Conservation (phyloP, 2,329 filamentous ascomycete species). For the Trichoderma polysporum region DNA sequence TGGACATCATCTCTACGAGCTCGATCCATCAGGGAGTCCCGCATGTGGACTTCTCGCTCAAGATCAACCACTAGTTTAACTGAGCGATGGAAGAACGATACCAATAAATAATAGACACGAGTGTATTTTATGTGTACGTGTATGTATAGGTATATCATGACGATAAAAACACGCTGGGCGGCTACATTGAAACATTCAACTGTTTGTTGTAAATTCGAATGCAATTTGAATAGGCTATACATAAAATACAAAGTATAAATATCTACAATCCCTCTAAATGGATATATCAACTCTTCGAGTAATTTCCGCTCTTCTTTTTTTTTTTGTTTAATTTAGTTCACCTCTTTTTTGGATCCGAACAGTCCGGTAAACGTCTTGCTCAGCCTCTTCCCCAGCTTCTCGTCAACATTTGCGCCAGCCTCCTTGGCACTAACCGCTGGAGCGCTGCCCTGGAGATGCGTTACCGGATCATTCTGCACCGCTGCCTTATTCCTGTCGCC, state of each 20-base stretch:
- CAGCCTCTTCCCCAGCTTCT: conserved; percentile 9
- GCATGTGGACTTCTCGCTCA: conserved; percentile 94
- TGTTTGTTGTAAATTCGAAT: background rate
- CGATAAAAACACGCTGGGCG: background rate
- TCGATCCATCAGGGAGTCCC: conserved; percentile 94
- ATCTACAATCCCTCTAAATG: background rate
- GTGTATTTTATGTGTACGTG: conserved; percentile 10
- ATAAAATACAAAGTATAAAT: background rate
- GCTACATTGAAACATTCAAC: background rate
- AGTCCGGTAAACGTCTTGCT: background rate
- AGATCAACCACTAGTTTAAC: conserved; percentile 57
- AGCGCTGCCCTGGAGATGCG: conserved; percentile 35
- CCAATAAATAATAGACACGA: background rate
- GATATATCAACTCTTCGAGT: too few species aligned
- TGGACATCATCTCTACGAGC: conserved; percentile 95
- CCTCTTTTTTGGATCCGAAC: conserved; percentile 7
- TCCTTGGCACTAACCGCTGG: conserved; percentile 24
- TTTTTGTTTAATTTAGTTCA: background rate
- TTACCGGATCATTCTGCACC: conserved; percentile 33
- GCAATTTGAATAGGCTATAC: conserved; percentile 2
- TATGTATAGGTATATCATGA: background rate
- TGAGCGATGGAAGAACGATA: background rate
- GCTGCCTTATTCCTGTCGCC: conserved; percentile 10
- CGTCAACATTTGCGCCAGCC: conserved; percentile 25
- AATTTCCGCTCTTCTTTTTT: too few species aligned